Base-by-base conservation (phyloP, 306 rosid genomes). In the Luffa acutangula region DNA sequence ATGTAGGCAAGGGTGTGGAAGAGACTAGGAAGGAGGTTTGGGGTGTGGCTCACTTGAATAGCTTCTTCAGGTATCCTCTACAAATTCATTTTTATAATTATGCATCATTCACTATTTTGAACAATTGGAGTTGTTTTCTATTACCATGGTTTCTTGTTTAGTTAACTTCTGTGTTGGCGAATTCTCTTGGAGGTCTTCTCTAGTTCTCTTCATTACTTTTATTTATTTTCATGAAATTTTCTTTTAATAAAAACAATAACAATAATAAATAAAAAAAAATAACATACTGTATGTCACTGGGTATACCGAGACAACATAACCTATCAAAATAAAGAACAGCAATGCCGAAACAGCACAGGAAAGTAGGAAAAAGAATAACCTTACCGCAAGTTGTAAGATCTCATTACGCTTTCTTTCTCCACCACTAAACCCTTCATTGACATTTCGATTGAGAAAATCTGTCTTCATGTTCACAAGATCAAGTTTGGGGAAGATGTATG, bases 351-450 rank as follows among this genome's bases (percentile, higher is more conserved):
- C 34, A 36, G 69, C 75, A 45, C 9, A 9, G 51, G 7, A 20
- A 52, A 10, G 33, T 21, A 37, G 10, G 57, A 37, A 39, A 31
- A 51, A 64, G 39, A 52, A 36, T 46, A 45, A 43, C 25, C 80
- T 70, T 84, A 88, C 91, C 67, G 97, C 97, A 80, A 95, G 96
- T 88, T 95, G 97, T 83, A 92, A 86, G 67, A 94, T 94, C 76
- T 94, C 97, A 83, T 94, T 94, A 57, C 98, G 97, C 86, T 94
- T 94, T 80, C 82, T 84, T 81, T 95, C 98, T 58, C 98, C 98
- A 51, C 98, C 98, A 80, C 98, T 95, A 81, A 95, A 95, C 77
- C 98, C 97, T 89, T 92, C 91, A 77, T 95, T 95, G 34, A 95
- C 98, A 87, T 91, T 95, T 83, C 98, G 89, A 80, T 95, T 90